Evolutionary conservation across 352 stramenopile genomes (phyloP), one percentile per base, ranked within the genome.

Genomic region (Globisporangium apiculatum): DNA sequence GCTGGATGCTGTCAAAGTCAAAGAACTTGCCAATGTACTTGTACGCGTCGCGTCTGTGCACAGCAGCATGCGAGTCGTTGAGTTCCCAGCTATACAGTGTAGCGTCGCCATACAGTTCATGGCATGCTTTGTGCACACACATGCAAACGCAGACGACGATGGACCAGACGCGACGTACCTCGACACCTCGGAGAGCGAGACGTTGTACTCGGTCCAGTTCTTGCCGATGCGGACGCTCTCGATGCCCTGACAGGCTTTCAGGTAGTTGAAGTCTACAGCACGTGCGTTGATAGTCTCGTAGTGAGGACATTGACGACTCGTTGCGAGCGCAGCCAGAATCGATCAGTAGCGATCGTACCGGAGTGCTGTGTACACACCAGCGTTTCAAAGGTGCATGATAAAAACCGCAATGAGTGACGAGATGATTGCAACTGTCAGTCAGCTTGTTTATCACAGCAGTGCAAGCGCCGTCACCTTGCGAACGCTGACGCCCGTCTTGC

Each of bases 21-120:
- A 95, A 93, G 57, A 78, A 88, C 53, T 80, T 87, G 14, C 76
- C 66, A 0, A 92, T 54, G 48, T 87, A 91, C 46, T 82, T 78
- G 57, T 77, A 76, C 17, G 70, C 66, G 51, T 92, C 81, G 40
- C 69, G 68, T 35, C 81, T 94, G 42, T 51, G 15, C 15, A 35
- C 6, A 10, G 45, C 15, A 36, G n/a, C 15, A 35, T 51, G 18
- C 35, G 37, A 31, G 24, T 31, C 24, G 24, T 31, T 31, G 24
- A 31, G 24, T 3, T 31, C 24, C 24, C 24, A 31, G 24, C 24
- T 31, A 31, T 3, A 31, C 24, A 3, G 24, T 31, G 24, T 31
- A 31, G 24, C 24, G 24, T 31, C 24, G 24, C 2, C 24, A 3
- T 31, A 31, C 24, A 31, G 24, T 31, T 3, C 24, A 31, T 3